Evolutionary conservation across 805 yeast genomes (phyloP), one percentile per base, ranked within the genome.

Genomic region (Pichia rugopelliculosa): DNA sequence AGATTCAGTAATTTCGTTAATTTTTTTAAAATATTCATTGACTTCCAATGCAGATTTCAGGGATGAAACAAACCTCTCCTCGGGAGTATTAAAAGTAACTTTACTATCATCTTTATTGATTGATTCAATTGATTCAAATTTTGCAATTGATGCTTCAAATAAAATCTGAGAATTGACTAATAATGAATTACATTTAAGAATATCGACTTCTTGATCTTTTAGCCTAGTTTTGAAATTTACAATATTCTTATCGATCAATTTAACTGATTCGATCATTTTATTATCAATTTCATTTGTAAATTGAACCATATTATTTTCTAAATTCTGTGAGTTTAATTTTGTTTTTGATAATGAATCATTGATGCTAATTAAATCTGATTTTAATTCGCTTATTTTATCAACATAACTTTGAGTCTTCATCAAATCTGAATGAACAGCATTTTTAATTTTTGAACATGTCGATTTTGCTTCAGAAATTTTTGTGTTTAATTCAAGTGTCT

Each of bases 111-210:
- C 25, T 5, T 43, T 30, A 15, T 33, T 6, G 34, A 25, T 18
- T 3, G 34, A 24, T 23, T 56, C 58, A 18, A 58, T 45, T 6
- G 50, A 36, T 44, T 62, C 65, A 45, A 61, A 58, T 17, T 55
- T 60, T 1, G 57, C 50, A 12, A 63, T 33, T 17, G 64, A 55
- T 3, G 65, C 57, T 41, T 63, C 65, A 44, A 62, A 56, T 33
- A 63, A 36, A 21, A 58, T 52, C 45, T 61, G 56, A 9, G 67
- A 53, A 40, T 58, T 56, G 1, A 54, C 22, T 9, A 61, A 45
- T 48, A 59, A 42, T 2, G 62, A 40, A 39, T 57, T 57, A 37
- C 65, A 55, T 45, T 62, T 64, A 44, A 53, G 57, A 8, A 61
- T 25, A 23, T 58, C 61, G 23, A 61, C 45, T 17, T 57, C 56